Conservation (phyloP, 2,329 filamentous ascomycete species). For the Ophiostoma ulmi region DNA sequence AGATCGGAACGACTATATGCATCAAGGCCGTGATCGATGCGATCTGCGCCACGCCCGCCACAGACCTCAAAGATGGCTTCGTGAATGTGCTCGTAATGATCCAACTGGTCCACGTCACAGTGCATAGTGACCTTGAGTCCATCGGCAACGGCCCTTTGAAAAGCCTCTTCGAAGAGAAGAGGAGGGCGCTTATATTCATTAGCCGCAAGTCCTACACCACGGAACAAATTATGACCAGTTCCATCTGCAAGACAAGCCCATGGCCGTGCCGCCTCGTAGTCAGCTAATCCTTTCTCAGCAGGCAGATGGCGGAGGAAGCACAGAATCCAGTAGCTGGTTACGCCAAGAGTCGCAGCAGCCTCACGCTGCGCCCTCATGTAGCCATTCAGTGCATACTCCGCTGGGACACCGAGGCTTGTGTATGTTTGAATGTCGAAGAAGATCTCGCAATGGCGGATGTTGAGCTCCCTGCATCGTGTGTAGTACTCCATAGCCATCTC, state of each 20-base stretch:
- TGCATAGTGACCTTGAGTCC: conserved; percentile 11
- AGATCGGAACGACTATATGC: conserved; percentile 11
- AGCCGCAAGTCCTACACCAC: conserved; percentile 5
- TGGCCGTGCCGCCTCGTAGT: background rate
- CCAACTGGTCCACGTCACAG: conserved; percentile 11
- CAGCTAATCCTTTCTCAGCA: background rate
- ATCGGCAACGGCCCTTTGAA: background rate
- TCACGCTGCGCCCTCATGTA: conserved; percentile 10
- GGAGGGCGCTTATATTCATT: conserved; percentile 9
- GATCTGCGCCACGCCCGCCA: conserved; percentile 4
- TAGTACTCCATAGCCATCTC: conserved; percentile 11
- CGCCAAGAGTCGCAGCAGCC: background rate
- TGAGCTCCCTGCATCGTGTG: background rate
- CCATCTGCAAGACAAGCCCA: conserved; percentile 12
- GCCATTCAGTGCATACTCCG: background rate
- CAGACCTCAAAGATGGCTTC: conserved; percentile 12
- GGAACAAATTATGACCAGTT: conserved; percentile 2
- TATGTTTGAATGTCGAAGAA: conserved; percentile 8
- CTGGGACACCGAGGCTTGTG: background rate
- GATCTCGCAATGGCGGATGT: conserved; percentile 9
- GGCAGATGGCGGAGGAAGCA: conserved; percentile 11
- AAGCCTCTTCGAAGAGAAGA: background rate
- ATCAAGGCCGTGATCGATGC: conserved; percentile 15
- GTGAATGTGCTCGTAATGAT: conserved; percentile 12
- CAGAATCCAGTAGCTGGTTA: conserved; percentile 5